Percentiles rank a stretch among this genome's conserved stretches.
Evolutionary conservation across 805 yeast genomes (phyloP).

Genomic region (Teunomyces lycoperdinae): DNA sequence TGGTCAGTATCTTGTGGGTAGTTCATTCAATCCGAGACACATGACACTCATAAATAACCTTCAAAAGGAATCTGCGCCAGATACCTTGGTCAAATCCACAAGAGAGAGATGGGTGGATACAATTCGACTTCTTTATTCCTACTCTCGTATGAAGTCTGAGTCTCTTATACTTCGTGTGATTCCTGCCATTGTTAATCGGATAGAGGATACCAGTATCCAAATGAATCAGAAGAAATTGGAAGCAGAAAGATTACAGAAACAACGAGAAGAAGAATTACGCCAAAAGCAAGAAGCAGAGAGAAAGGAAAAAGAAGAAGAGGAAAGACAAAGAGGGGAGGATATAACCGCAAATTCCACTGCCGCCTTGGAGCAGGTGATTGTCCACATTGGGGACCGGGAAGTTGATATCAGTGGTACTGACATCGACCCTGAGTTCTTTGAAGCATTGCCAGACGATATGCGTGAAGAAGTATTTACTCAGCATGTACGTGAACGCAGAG

Average conservation of each 20-base stretch:
- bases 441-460: slow-evolving; percentile 90
- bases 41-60: not conserved
- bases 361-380: slow-evolving; percentile 53
- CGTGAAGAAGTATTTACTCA: slow-evolving; percentile 88
- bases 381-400: slow-evolving; percentile 69
- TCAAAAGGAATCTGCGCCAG: slow-evolving; percentile 13
- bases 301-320: slow-evolving; percentile 26
- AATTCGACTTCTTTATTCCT: slow-evolving; percentile 45
- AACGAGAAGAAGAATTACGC: slow-evolving; percentile 27
- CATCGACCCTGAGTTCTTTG: slow-evolving; percentile 86
- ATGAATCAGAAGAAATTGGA: slow-evolving; percentile 28
- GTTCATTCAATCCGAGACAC: slow-evolving; percentile 1
- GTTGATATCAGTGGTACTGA: slow-evolving; percentile 89
- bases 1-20: slow-evolving; percentile 5
- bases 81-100: slow-evolving; percentile 45
- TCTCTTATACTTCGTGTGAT: slow-evolving; percentile 10
- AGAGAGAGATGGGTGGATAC: slow-evolving; percentile 68
- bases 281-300: slow-evolving; percentile 31
- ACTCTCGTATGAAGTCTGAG: slow-evolving; percentile 9
- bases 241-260: slow-evolving; percentile 20
- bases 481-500: slow-evolving; percentile 74
- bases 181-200: slow-evolving; percentile 42
- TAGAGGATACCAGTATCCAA: slow-evolving; percentile 49
- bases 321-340: slow-evolving; percentile 15
- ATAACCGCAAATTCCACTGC: slow-evolving; percentile 10